phyloP scores from a whole-genome alignment of 129 eudicot species.

The Logfia minima region DNA sequence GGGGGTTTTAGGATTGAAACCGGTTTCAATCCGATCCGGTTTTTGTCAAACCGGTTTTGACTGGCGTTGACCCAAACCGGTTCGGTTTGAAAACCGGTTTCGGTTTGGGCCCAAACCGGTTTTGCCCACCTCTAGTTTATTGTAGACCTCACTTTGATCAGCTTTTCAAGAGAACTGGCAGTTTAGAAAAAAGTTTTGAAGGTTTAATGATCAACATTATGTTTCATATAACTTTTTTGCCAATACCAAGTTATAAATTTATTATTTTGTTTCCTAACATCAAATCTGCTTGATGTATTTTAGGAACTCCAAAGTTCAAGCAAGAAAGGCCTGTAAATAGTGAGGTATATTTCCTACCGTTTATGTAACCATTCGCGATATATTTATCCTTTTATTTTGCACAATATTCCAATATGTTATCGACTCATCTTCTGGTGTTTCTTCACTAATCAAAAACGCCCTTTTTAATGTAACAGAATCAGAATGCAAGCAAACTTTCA shows the following conservation, averaged over 20 bases:
- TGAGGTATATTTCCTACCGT: conserved; percentile 41
- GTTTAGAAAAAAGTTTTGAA: conserved; percentile 92
- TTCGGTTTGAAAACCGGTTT: too few species aligned
- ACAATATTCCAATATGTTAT: not conserved
- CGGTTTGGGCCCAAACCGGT: too few species aligned
- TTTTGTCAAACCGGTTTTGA: too few species aligned
- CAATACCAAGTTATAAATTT: not conserved
- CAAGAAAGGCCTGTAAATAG: conserved; percentile 37
- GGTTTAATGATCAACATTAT: conserved; percentile 32
- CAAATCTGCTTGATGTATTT: conserved; percentile 11
- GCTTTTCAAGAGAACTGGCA: conserved; percentile 90
- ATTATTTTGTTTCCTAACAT: not conserved
- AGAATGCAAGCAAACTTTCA: conserved; percentile 52
- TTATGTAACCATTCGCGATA: not conserved
- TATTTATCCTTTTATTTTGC: not conserved
- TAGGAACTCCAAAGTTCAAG: conserved; percentile 63
- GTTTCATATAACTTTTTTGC: not conserved
- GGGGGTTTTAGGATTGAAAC: too few species aligned
- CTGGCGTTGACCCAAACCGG: too few species aligned
- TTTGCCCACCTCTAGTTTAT: too few species aligned
- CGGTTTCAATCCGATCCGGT: too few species aligned
- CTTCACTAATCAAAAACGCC: not conserved
- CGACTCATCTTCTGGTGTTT: not conserved
- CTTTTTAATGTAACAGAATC: conserved; percentile 10
- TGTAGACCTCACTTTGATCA: conserved; percentile 96